Evolutionary conservation across 345 rosid species (phyloP), one percentile per base, ranked within the genome.

Genomic region (Arabidopsis arenosa): DNA sequence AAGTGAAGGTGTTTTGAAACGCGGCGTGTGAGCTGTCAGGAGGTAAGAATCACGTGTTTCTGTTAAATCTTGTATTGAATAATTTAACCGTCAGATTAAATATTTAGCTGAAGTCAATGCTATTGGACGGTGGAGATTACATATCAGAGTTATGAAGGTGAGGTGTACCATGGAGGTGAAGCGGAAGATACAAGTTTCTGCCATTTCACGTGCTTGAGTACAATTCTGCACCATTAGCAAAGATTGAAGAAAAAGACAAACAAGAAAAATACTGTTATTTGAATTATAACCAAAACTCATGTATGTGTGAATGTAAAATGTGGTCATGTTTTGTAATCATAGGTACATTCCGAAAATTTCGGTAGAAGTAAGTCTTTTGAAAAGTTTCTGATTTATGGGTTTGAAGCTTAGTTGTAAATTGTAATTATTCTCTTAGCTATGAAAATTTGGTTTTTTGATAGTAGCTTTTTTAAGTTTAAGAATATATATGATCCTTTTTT

Each of bases 21-120:
- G 68, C 80, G 73, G 80, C 68, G 76, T 71, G 70, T 72, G 63
- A 65, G 80, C 57, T 77, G 81, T 77, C 73, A 47, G 33, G 68
- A 49, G 10, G 23, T 58, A 65, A 5, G 0, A 53, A 72, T 77
- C 81, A 57, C 66, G 67, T 71, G 76, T 48, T 11, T 21, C 58
- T 10, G 36, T 30, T 39, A 26, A 26, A 14, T 23, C 66, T 56
- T 7, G 40, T 5, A 43, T 44, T 3, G 5, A 35, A 47, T 26
- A n/a, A 33, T 7, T 0, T 1, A 0, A 5, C 56, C 71, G 73
- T 57, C 32, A 2, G 76, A 77, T 77, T 30, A 15, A 41, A 9
- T 70, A 28, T 1, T 23, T 28, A 23, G 30, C 5, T 3, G 9
- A 13, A 76, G 80, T 62, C 74, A 68, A 68, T 44, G 43, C 11